Conservation (phyloP, 768 basidiomycete species). For the Suillus subluteus region DNA sequence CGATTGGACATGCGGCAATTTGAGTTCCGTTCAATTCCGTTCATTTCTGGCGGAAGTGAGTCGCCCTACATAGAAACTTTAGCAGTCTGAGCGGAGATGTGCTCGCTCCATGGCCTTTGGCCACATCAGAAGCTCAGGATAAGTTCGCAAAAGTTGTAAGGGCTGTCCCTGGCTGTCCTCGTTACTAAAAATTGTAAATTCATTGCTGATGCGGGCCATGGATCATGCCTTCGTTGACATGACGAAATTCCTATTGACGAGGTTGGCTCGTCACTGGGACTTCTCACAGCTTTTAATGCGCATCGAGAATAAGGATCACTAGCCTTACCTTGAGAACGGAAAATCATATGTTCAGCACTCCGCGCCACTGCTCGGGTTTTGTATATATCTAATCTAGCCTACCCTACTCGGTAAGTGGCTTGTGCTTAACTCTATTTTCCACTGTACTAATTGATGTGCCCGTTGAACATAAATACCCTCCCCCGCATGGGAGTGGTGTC, state of each 20-base stretch:
- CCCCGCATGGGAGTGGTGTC: constrained; percentile 22
- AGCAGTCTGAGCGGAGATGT: constrained; percentile 32
- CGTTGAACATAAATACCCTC: constrained; percentile 35
- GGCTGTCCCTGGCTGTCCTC: constrained; percentile 16
- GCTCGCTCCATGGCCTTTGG: constrained; percentile 19
- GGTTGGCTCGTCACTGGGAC: constrained; percentile 7
- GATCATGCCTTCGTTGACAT: constrained; percentile 23
- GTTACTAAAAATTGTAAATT: constrained; percentile 19
- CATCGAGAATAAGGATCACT: constrained; percentile 13
- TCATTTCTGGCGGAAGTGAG: constrained; percentile 35
- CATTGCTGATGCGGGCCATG: constrained; percentile 15
- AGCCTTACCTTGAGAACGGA: constrained; percentile 9
- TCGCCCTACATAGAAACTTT: constrained; percentile 26
- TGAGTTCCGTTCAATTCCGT: constrained; percentile 24
- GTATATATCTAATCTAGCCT: constrained; percentile 32
- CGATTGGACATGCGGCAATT: constrained; percentile 16
- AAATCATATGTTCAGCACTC: constrained; percentile 19
- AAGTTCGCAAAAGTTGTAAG: constrained; percentile 14
- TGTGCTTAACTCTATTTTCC: constrained; percentile 33
- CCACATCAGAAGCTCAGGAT: constrained; percentile 19
- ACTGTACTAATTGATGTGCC: constrained; percentile 23
- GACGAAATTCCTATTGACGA: constrained; percentile 17
- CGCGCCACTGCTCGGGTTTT: constrained; percentile 27
- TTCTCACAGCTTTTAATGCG: constrained; percentile 15
- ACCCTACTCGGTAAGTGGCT: constrained; percentile 16